Evolutionary conservation across 331 rosid species (phyloP), one percentile per base, ranked within the genome.

Genomic region (Erythrophleum ivorense): DNA sequence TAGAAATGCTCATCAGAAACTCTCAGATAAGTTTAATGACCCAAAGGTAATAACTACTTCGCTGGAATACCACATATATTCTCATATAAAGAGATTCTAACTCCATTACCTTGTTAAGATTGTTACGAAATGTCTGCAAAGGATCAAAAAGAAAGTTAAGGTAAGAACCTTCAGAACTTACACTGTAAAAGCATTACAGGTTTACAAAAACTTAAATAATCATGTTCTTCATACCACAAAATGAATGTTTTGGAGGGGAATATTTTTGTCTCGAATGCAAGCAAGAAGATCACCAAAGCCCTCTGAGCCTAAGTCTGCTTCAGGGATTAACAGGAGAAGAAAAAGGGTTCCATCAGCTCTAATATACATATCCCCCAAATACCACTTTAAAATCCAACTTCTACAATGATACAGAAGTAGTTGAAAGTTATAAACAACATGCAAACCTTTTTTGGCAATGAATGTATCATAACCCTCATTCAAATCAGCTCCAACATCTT

Each of bases 211-310:
- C 49, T 48, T 14, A 19, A 83, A 77, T 18, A 43, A 78, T 59
- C 67, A 83, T 46, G 63, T 5, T 36, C 46, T 66, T 57, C 95
- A 65, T 88, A 95, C 99, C 98, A 95, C 98, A 87, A 95, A 95
- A 87, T 93, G 99, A 84, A 95, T 95, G 82, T 91, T 88, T 66
- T 94, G 96, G 84, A 95, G 97, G 1, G 92, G 97, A 80, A 92
- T 82, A 49, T 83, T 89, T 86, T 89, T 95, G 90, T 83, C 92
- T 83, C 98, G 88, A 72, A 91, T 89, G 91, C 97, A 95, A 75
- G 87, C 84, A 86, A 95, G 97, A 82, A 95, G 96, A 78, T 95
- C 92, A 2, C 97, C 99, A 81, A 90, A 95, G 66, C 97, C 97
- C 81, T 86, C 91, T 75, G 99, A 95, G 57, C 98, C 99, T 64